These are phyloP conservation scores for Neopestalotiopsis sp. DNA, from an alignment of 2,329 filamentous ascomycete species.

Conservation along the genomic window DNA sequence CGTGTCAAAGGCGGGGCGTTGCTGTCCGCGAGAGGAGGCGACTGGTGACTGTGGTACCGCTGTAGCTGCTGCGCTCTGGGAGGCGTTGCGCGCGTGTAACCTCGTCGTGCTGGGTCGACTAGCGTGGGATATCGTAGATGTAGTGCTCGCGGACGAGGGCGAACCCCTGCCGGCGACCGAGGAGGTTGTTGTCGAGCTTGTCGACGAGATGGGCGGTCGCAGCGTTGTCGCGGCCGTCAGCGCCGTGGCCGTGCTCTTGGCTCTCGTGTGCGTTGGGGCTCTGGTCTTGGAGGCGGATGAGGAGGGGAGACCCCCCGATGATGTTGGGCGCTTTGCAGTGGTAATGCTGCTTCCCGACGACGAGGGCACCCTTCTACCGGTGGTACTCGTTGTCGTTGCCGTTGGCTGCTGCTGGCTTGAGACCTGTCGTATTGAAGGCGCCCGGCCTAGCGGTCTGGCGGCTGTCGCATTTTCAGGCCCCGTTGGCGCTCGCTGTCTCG, in stretches of 20 bases:
- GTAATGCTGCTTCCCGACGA: conserved; percentile 16
- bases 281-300: conserved; percentile 20
- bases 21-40: conserved; percentile 26
- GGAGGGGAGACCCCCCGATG: conserved; percentile 32
- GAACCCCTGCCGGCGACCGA: not conserved
- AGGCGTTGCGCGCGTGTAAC: conserved; percentile 23
- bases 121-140: conserved; percentile 26
- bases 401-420: conserved; percentile 11
- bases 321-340: conserved; percentile 28
- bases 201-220: conserved; percentile 35
- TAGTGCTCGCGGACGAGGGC: conserved; percentile 18
- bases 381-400: conserved; percentile 6
- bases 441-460: conserved; percentile 31
- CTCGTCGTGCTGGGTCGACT: conserved; percentile 28
- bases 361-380: conserved; percentile 18
- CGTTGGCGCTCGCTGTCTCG: conserved; percentile 11
- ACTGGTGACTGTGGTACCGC: conserved; percentile 24
- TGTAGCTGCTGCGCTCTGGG: not conserved
- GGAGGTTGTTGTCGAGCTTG: conserved; percentile 6
- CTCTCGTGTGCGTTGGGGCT: conserved; percentile 39
- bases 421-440: conserved; percentile 30
- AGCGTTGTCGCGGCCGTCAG: conserved; percentile 32
- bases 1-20: conserved; percentile 62
- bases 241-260: conserved; percentile 42
- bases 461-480: conserved; percentile 24